Percentiles rank a stretch among this genome's conserved stretches.
Evolutionary conservation across 345 rosid genomes (phyloP).

Genomic region (Acer yangbiense): DNA sequence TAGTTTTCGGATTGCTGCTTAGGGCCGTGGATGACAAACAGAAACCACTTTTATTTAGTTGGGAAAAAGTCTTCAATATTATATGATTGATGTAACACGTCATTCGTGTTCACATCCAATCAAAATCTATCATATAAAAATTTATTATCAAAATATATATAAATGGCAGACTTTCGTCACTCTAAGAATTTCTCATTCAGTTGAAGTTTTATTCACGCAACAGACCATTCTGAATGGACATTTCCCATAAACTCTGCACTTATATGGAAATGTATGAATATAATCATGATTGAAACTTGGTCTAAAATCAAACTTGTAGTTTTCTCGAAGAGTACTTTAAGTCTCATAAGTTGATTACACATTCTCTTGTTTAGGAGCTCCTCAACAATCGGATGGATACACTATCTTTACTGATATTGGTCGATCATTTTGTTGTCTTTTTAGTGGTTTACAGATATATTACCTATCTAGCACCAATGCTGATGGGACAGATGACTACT

Average conservation of each 20-base stretch:
- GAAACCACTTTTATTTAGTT: not conserved
- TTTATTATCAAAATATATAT: too few species aligned
- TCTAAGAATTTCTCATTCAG: not conserved
- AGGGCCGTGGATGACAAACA: not conserved
- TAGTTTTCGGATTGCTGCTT: not conserved
- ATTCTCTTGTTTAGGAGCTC: not conserved
- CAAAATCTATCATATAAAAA: not conserved
- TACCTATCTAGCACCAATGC: conserved; percentile 61
- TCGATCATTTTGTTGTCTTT: conserved; percentile 19
- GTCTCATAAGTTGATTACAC: not conserved
- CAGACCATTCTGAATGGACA: not conserved
- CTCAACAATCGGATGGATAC: not conserved
- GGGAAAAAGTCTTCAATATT: not conserved
- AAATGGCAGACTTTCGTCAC: not conserved
- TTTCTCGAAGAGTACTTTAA: not conserved
- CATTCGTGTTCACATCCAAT: not conserved
- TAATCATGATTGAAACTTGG: not conserved
- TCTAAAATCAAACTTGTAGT: not conserved
- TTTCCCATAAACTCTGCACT: not conserved
- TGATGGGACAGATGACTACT: conserved; percentile 73
- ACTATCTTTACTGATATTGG: not conserved
- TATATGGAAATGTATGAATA: not conserved
- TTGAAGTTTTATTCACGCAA: not conserved
- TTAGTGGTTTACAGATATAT: conserved; percentile 73
- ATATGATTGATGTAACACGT: too few species aligned